Percentiles rank a stretch among this genome's conserved stretches.
These are phyloP conservation scores for Withania somnifera DNA, from an alignment of 305 asterid genomes.

Conservation along the genomic window DNA sequence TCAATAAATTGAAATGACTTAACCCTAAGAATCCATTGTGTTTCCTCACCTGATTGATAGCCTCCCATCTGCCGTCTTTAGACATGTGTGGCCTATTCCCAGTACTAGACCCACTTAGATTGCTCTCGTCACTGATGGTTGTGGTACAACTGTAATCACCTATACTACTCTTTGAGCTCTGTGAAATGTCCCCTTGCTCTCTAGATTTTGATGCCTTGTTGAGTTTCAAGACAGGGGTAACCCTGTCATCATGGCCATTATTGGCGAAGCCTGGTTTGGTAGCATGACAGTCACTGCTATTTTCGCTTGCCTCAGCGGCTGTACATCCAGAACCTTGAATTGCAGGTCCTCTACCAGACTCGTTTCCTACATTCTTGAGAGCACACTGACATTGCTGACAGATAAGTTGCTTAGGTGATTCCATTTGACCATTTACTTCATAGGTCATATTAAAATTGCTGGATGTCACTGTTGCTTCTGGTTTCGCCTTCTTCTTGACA, in stretches of 20 bases:
- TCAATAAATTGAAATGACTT: constrained; percentile 67
- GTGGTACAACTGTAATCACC: constrained; percentile 80
- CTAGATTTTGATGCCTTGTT: constrained; percentile 23
- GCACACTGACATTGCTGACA: constrained; percentile 86
- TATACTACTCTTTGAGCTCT: constrained; percentile 80
- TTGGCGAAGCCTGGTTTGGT: constrained; percentile 16
- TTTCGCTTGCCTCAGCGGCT: constrained; percentile 8
- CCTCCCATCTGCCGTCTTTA: constrained; percentile 68
- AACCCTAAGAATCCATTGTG: constrained; percentile 59
- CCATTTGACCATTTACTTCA: constrained; percentile 16
- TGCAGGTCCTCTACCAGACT: constrained; percentile 15
- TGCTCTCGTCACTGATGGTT: constrained; percentile 75
- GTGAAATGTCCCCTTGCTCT: constrained; percentile 68
- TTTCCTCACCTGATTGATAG: constrained; percentile 39
- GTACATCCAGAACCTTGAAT: constrained; percentile 12
- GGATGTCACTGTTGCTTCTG: constrained; percentile 19
- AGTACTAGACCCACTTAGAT: constrained; percentile 41
- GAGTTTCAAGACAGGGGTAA: constrained; percentile 14
- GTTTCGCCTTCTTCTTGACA: constrained; percentile 43
- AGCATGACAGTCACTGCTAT: constrained; percentile 14
- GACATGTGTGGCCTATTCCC: constrained; percentile 88
- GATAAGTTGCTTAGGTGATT: constrained; percentile 26
- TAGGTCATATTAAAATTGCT: constrained; percentile 6
- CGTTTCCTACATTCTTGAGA: constrained; percentile 30
- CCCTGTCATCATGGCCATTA: constrained; percentile 21